Conservation (phyloP, 805 yeast genomes). For the Metschnikowia koreensis region DNA sequence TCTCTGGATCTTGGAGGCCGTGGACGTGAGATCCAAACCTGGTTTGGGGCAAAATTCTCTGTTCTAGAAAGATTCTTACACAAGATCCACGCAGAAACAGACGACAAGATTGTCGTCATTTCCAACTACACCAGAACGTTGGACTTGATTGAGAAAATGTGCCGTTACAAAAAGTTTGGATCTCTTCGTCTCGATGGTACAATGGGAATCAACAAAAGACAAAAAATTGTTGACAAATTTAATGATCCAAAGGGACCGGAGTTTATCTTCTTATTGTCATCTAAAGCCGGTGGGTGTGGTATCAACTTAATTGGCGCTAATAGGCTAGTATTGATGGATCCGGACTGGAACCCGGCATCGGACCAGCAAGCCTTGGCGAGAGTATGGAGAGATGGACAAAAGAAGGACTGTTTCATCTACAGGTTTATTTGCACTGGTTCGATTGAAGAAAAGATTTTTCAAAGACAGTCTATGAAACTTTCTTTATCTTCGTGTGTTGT, state of each 20-base stretch:
- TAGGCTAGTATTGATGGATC: slow-evolving; percentile 79
- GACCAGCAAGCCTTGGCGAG: slow-evolving; percentile 98
- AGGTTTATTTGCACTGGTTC: slow-evolving; percentile 93
- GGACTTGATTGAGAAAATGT: slow-evolving; percentile 84
- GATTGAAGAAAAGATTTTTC: slow-evolving; percentile 94
- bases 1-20: slow-evolving; percentile 49
- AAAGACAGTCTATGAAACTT: slow-evolving; percentile 91
- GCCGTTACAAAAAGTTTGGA: slow-evolving; percentile 74
- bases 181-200: slow-evolving; percentile 86
- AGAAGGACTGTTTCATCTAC: slow-evolving; percentile 93
- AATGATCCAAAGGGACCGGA: slow-evolving; percentile 88
- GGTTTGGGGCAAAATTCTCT: slow-evolving; percentile 83
- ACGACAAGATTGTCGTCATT: slow-evolving; percentile 92
- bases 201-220: slow-evolving; percentile 87
- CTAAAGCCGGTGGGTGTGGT: slow-evolving; percentile 99
- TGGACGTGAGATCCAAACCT: slow-evolving; percentile 68
- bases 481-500: slow-evolving; percentile 94
- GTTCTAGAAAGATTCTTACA: slow-evolving; percentile 82
- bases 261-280: slow-evolving; percentile 83
- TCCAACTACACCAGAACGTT: slow-evolving; percentile 94
- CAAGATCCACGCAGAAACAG: slow-evolving; percentile 73
- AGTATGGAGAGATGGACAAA: slow-evolving; percentile 99
- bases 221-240: slow-evolving; percentile 85
- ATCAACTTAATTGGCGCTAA: slow-evolving; percentile 96
- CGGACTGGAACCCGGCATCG: slow-evolving; percentile 98